phyloP scores from a whole-genome alignment of 768 basidiomycete species.

The Termitomyces sp. region DNA sequence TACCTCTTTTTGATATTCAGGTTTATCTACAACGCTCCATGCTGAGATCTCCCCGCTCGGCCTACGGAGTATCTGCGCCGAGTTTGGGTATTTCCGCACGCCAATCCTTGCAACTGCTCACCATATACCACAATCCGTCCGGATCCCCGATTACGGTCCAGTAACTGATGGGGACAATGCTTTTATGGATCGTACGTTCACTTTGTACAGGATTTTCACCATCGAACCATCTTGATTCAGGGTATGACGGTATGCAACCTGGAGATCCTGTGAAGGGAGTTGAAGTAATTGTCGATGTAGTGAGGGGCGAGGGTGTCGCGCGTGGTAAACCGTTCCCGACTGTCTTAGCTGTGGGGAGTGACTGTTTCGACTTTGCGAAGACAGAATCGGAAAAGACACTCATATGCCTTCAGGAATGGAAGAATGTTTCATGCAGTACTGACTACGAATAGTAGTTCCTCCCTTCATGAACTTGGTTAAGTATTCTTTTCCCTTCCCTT shows the following conservation, averaged over 20 bases:
- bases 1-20: neutral
- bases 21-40: constrained; percentile 20
- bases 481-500: too few species aligned
- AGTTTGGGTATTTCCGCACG: constrained; percentile 38
- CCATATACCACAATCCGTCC: constrained; percentile 23
- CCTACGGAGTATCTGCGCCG: constrained; percentile 31
- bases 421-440: constrained; percentile 9
- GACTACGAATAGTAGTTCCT: neutral
- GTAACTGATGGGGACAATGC: constrained; percentile 22
- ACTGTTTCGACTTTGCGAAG: constrained; percentile 23
- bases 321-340: too few species aligned
- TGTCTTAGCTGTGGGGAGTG: constrained; percentile 23
- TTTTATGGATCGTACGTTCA: constrained; percentile 19
- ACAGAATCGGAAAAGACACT: constrained; percentile 7
- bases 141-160: constrained; percentile 30
- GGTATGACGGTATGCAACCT: constrained; percentile 30
- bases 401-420: constrained; percentile 17
- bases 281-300: constrained; percentile 11
- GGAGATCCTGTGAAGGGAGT: constrained; percentile 34
- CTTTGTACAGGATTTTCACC: neutral
- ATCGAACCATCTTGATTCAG: constrained; percentile 14
- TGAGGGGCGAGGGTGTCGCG: constrained; percentile 39
- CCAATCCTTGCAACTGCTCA: constrained; percentile 25
- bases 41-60: constrained; percentile 33
- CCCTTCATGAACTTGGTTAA: neutral